Percentiles rank a stretch among this genome's conserved stretches.
Conservation (phyloP, 352 stramenopile genomes). For the Phytopythium boreale region DNA sequence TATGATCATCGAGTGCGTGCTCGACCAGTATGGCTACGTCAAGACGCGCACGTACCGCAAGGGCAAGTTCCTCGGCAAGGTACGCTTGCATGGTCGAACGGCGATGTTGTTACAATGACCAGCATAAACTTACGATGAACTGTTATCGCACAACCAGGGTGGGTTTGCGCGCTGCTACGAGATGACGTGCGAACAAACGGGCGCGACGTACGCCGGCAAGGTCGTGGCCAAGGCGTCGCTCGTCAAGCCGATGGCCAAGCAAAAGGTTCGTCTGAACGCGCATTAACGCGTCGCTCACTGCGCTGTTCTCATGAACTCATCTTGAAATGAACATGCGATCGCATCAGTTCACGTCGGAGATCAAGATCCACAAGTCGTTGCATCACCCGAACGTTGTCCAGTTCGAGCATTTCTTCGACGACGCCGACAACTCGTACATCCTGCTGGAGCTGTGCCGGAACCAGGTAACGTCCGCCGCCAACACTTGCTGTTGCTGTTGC, state of each 20-base stretch:
- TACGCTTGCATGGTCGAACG: conserved; percentile 8
- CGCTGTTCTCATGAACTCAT: neutral
- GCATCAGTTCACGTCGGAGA: conserved; percentile 91
- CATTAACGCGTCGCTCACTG: neutral
- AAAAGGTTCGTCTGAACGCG: conserved; percentile 85
- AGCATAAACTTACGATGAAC: neutral
- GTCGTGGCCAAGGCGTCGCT: conserved; percentile 97
- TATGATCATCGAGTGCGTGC: conserved; percentile 62
- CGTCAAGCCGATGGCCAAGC: conserved; percentile 93
- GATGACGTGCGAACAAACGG: conserved; percentile 91
- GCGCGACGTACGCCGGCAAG: conserved; percentile 95
- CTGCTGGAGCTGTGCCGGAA: conserved; percentile 97
- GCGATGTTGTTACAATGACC: neutral
- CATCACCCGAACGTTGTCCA: conserved; percentile 94
- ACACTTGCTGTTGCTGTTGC: neutral
- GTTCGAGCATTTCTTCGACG: conserved; percentile 99
- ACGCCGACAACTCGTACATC: conserved; percentile 97
- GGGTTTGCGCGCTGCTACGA: conserved; percentile 98
- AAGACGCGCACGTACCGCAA: conserved; percentile 85
- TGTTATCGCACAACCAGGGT: conserved; percentile 43
- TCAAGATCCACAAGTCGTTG: conserved; percentile 98
- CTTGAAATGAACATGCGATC: conserved; percentile 34
- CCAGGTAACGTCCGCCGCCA: conserved; percentile 41
- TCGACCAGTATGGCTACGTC: conserved; percentile 49
- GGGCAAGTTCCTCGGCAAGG: conserved; percentile 94